A percentile compares a stretch with the other conserved stretches of the same genome.
Evolutionary conservation across 768 basidiomycete species (phyloP).

Genomic region (Termitomyces sp.): DNA sequence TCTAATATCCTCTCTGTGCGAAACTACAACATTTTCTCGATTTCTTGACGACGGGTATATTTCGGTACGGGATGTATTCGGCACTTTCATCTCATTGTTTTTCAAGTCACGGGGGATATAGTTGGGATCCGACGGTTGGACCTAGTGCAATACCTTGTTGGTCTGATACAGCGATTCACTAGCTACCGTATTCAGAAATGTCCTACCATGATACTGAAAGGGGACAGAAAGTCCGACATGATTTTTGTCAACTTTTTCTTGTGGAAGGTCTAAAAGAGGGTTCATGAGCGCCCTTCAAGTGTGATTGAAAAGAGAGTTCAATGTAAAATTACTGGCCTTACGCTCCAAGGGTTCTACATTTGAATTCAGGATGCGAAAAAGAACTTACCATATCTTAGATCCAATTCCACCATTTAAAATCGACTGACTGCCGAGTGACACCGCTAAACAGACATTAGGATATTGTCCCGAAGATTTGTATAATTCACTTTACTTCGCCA

Average conservation of each 20-base stretch:
- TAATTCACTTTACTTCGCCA: background rate
- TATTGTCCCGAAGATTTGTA: background rate
- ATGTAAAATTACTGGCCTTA: background rate
- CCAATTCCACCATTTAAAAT: background rate
- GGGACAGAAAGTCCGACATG: too few species aligned
- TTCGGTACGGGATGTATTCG: background rate
- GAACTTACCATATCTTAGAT: background rate
- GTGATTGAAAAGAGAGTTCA: background rate
- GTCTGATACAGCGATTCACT: background rate
- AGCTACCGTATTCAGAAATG: background rate
- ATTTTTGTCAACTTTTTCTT: background rate
- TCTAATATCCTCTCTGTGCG: background rate
- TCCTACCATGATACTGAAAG: background rate
- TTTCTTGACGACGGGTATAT: background rate
- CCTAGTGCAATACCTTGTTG: background rate
- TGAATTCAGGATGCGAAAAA: background rate
- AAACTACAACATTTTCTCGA: background rate
- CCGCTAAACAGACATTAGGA: background rate
- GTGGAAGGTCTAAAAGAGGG: background rate
- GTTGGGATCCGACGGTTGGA: too few species aligned
- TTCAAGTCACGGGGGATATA: background rate
- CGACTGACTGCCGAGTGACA: background rate
- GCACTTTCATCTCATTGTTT: background rate
- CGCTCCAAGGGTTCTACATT: too few species aligned
- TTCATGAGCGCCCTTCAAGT: background rate